A percentile compares a stretch with the other conserved stretches of the same genome.
Evolutionary conservation across 1,139 yeast genomes (phyloP).

Genomic region (Keqinozyma sinolaborantium): DNA sequence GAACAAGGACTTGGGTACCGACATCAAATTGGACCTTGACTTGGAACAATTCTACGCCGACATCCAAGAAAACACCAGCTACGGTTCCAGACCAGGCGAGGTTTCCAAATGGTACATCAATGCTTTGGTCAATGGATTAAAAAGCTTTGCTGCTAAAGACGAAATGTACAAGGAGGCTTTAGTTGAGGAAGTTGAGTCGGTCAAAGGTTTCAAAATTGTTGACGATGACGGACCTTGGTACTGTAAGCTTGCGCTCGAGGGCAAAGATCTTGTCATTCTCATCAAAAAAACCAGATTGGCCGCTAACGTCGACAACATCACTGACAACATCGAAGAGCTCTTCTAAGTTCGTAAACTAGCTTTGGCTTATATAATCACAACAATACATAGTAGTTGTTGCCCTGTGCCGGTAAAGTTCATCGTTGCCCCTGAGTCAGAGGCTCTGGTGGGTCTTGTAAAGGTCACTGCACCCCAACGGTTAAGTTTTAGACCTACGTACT

Average conservation of each 20-base stretch:
- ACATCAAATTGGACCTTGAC: slow-evolving; percentile 9
- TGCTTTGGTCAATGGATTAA: slow-evolving; percentile 4
- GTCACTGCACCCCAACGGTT: too few relatives aligned
- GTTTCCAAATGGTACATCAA: slow-evolving; percentile 8
- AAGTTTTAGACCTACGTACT: too few relatives aligned
- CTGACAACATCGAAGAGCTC: not conserved
- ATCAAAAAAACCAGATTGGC: not conserved
- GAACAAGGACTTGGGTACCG: slow-evolving; percentile 6
- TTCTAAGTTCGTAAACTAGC: too few relatives aligned
- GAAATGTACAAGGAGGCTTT: slow-evolving; percentile 9
- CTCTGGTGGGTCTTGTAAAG: too few relatives aligned
- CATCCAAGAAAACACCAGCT: slow-evolving; percentile 4
- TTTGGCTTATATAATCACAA: too few relatives aligned
- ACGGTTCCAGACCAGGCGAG: slow-evolving; percentile 5
- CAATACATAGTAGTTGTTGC: too few relatives aligned
- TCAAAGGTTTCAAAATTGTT: not conserved
- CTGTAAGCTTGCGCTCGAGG: not conserved
- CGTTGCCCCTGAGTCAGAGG: too few relatives aligned
- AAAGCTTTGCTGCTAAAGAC: slow-evolving; percentile 6
- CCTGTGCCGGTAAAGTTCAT: too few relatives aligned
- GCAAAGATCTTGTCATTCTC: not conserved
- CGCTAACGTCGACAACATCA: not conserved
- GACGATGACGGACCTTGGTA: not conserved
- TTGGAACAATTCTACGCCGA: slow-evolving; percentile 6
- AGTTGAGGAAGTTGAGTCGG: not conserved